Evolutionary conservation across 2,329 filamentous ascomycete species (phyloP).

Genomic region (Aspergillus terreus): DNA sequence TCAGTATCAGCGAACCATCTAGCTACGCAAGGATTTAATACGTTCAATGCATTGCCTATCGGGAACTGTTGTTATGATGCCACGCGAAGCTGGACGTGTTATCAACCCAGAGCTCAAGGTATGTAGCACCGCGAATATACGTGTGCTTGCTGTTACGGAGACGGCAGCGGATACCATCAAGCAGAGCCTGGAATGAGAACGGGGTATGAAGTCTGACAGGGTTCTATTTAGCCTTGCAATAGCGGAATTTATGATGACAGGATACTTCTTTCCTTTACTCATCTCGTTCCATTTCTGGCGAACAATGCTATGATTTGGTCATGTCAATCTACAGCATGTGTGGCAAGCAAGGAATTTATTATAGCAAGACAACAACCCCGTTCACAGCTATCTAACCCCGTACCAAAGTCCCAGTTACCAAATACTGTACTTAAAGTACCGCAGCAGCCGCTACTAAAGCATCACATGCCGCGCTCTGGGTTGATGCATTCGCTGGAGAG

Average conservation of each 20-base stretch:
- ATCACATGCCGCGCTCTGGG: constrained; percentile 6
- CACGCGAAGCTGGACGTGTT: constrained; percentile 25
- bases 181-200: not conserved
- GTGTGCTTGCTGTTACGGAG: constrained; percentile 34
- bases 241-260: too few species aligned
- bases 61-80: constrained; percentile 33
- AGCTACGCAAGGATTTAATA: constrained; percentile 22
- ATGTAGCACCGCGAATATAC: constrained; percentile 24
- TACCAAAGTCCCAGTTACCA: too few species aligned
- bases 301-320: too few species aligned
- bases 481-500: constrained; percentile 1
- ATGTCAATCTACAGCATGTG: too few species aligned
- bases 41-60: constrained; percentile 23
- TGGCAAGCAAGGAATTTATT: too few species aligned
- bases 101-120: constrained; percentile 17
- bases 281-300: too few species aligned
- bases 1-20: too few species aligned
- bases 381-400: too few species aligned
- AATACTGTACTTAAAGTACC: not conserved
- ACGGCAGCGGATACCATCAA: constrained; percentile 27
- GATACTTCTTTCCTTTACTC: too few species aligned
- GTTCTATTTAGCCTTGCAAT: too few species aligned
- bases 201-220: too few species aligned
- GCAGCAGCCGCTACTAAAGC: constrained; percentile 1
- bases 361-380: too few species aligned